phyloP scores from a whole-genome alignment of 1,284 basidiomycete species.

The Ganoderma lingzhi region DNA sequence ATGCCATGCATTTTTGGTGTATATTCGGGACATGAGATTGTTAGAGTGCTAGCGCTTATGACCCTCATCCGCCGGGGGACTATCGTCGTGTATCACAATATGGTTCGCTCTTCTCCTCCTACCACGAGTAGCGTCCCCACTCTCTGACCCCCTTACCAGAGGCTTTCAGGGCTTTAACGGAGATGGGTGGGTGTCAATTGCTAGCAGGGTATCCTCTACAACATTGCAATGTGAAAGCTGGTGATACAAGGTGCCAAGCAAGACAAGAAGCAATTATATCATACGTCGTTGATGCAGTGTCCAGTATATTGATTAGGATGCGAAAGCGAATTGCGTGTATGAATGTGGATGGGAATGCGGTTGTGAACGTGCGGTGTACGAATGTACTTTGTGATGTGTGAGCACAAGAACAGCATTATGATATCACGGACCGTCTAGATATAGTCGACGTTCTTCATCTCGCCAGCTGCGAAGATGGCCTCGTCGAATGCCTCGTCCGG shows the following conservation, averaged over 20 bases:
- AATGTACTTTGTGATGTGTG: not conserved
- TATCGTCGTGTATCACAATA: no score
- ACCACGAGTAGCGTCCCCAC: no score
- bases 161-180: no score
- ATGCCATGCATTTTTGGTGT: not conserved
- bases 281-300: conserved; percentile 4
- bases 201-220: conserved; percentile 9
- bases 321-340: conserved; percentile 1
- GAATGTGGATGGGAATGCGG: not conserved
- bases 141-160: no score
- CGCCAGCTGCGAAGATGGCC: conserved; percentile 80
- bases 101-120: no score
- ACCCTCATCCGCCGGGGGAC: no score
- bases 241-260: conserved; percentile 10
- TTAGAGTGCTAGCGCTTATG: no score
- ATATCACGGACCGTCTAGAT: conserved; percentile 46
- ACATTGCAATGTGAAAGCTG: not conserved
- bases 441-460: conserved; percentile 88
- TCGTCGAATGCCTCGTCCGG: conserved; percentile 79
- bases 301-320: not conserved
- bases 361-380: not conserved
- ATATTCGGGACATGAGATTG: not conserved
- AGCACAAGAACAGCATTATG: not conserved
- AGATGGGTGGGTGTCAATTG: not conserved
- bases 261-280: conserved; percentile 4